Evolutionary conservation across 495 filamentous ascomycete species (phyloP).

Genomic region (Jackrogersella multiformis): DNA sequence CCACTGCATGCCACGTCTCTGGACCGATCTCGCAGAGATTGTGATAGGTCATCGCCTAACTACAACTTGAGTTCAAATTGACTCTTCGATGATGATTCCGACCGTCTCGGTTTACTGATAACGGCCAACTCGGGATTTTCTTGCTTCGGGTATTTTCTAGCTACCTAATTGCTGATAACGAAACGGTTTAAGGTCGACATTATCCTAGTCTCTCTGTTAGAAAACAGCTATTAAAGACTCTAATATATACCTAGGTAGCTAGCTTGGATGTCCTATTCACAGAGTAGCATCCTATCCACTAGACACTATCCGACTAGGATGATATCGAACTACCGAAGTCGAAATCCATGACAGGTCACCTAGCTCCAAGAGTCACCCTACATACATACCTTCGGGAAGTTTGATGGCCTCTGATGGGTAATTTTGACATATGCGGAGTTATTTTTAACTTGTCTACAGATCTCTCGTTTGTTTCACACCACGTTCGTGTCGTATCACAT

Average conservation of each 20-base stretch:
- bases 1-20: constrained; percentile 31
- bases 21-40: constrained; percentile 42
- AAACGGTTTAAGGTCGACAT: constrained; percentile 3
- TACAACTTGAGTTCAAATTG: constrained; percentile 11
- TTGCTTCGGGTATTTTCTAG: constrained; percentile 16
- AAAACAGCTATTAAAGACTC: constrained; percentile 5
- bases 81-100: constrained; percentile 5
- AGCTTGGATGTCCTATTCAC: background rate
- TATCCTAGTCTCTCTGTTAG: background rate
- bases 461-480: constrained; percentile 16
- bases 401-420: constrained; percentile 10
- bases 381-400: constrained; percentile 2
- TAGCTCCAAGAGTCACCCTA: no score
- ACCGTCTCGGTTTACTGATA: constrained; percentile 7
- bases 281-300: constrained; percentile 22
- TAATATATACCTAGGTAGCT: background rate
- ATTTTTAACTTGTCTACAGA: constrained; percentile 28
- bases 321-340: constrained; percentile 34
- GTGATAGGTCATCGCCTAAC: constrained; percentile 35
- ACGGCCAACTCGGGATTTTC: background rate
- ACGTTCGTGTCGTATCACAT: constrained; percentile 18
- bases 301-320: constrained; percentile 12
- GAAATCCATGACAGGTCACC: constrained; percentile 19
- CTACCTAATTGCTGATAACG: constrained; percentile 7
- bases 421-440: constrained; percentile 17